A percentile compares a stretch with the other conserved stretches of the same genome.
Evolutionary conservation across 2,329 filamentous ascomycete species (phyloP).

Genomic region (Ceratocystis harringtonii): DNA sequence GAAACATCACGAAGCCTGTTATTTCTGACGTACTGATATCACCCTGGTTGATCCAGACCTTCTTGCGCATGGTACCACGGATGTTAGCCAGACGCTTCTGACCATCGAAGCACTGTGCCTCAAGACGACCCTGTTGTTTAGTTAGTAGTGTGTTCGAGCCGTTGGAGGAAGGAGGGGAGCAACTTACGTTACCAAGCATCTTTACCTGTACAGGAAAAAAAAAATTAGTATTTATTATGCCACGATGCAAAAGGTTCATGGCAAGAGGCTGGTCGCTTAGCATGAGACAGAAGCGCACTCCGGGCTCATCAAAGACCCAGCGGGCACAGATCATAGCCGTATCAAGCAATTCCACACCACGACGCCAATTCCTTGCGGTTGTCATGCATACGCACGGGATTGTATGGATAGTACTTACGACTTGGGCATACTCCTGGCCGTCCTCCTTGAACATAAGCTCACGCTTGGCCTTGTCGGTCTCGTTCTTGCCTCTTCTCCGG

Average conservation of each 20-base stretch:
- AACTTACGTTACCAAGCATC: conserved; percentile 66
- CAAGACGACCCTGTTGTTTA: conserved; percentile 51
- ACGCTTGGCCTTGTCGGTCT: conserved; percentile 98
- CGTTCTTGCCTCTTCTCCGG: conserved; percentile 94
- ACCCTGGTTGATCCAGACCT: conserved; percentile 99
- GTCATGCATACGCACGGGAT: neutral
- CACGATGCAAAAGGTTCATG: neutral
- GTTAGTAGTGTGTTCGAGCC: conserved; percentile 3
- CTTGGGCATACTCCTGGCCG: conserved; percentile 50
- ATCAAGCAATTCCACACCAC: neutral
- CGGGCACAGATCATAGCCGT: neutral
- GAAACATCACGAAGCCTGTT: neutral
- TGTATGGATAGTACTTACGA: conserved; percentile 10
- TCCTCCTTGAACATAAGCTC: conserved; percentile 98
- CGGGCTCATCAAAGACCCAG: neutral
- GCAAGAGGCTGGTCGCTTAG: neutral
- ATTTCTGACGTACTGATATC: conserved; percentile 42
- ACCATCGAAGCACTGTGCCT: conserved; percentile 90
- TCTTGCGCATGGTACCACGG: conserved; percentile 56
- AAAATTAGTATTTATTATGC: neutral
- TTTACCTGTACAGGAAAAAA: conserved; percentile 38
- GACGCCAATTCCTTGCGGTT: neutral
- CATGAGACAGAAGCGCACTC: neutral
- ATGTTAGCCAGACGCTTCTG: conserved; percentile 55
- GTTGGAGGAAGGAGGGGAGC: neutral